These are phyloP conservation scores for Cladosporium cucumerinum DNA, from an alignment of 2,329 filamentous ascomycete species.

Conservation along the genomic window DNA sequence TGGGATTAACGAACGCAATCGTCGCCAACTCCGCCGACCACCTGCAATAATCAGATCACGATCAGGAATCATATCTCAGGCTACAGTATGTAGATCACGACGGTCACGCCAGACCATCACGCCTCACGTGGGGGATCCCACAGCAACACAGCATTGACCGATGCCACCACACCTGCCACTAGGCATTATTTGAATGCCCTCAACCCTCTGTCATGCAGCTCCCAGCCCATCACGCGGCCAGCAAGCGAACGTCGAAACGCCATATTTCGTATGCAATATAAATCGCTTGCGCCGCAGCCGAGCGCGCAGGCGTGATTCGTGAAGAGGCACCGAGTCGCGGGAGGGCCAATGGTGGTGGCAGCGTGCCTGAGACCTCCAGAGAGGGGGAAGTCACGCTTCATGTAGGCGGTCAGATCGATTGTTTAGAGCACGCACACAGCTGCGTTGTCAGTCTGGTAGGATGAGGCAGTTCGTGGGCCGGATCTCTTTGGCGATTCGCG, in stretches of 20 bases:
- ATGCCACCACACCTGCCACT: background rate
- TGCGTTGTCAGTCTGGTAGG: background rate
- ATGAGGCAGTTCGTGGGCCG: background rate
- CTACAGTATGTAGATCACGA: background rate
- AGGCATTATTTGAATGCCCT: background rate
- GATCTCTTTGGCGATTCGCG: background rate
- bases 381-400: slow-evolving; percentile 11
- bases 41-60: background rate
- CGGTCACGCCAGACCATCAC: background rate
- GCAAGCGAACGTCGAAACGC: slow-evolving; percentile 1
- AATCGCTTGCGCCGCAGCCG: slow-evolving; percentile 8
- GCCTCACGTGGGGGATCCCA: background rate
- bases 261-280: slow-evolving; percentile 14
- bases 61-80: background rate
- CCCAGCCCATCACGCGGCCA: background rate
- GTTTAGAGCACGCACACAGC: background rate
- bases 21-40: background rate
- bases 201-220: background rate
- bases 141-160: slow-evolving; percentile 10
- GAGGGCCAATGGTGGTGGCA: background rate
- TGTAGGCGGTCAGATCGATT: slow-evolving; percentile 1
- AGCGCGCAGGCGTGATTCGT: slow-evolving; percentile 2
- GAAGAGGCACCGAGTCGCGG: background rate
- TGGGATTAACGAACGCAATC: background rate
- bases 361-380: background rate